Conservation (phyloP, 192 early-diverging fungal species). For the Linnemannia exigua region DNA sequence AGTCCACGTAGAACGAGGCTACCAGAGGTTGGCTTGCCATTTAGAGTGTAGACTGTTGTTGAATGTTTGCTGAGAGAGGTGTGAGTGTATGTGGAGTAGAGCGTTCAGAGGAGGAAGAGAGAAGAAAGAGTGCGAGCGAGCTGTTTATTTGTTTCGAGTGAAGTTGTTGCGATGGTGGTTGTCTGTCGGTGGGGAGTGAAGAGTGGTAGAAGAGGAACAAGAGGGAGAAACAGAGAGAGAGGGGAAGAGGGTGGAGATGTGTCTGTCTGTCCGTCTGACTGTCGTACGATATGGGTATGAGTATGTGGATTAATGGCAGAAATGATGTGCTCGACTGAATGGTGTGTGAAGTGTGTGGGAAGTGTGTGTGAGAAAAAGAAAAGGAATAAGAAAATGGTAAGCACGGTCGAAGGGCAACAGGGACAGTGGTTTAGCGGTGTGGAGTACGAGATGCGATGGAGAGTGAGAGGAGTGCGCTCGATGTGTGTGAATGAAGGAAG, state of each 20-base stretch:
- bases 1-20: conserved; percentile 51
- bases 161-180: neutral
- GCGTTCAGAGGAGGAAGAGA: neutral
- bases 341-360: neutral
- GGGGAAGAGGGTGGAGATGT: neutral
- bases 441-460: neutral
- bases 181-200: neutral
- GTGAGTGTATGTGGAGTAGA: neutral
- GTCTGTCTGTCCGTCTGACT: neutral
- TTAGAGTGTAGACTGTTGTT: neutral
- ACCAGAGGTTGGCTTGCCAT: conserved; percentile 55
- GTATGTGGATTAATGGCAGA: neutral
- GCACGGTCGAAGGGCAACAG: neutral
- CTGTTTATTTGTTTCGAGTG: neutral
- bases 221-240: neutral
- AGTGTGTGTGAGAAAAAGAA: neutral
- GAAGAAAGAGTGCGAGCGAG: neutral
- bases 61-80: neutral
- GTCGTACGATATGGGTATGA: neutral
- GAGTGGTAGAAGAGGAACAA: neutral
- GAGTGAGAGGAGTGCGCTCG: neutral
- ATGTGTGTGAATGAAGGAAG: neutral
- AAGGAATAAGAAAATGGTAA: neutral
- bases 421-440: neutral
- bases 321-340: neutral